phyloP scores from a whole-genome alignment of 306 rosid genomes.

The Pterocarpus santalinus region DNA sequence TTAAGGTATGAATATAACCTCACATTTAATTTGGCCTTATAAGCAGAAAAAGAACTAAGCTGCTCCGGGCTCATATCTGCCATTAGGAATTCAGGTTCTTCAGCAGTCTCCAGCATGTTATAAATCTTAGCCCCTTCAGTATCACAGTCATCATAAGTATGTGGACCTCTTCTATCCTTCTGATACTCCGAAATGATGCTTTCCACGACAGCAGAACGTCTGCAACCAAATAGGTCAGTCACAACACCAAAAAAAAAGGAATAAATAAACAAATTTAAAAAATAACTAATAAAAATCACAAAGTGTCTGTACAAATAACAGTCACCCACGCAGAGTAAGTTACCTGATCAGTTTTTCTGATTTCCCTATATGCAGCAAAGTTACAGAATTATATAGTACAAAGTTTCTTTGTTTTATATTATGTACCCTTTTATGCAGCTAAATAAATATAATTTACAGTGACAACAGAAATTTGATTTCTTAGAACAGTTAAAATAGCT shows the following conservation, averaged over 20 bases:
- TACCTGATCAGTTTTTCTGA: conserved; percentile 18
- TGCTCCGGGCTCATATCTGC: conserved; percentile 94
- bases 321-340: conserved; percentile 8
- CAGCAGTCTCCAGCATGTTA: conserved; percentile 81
- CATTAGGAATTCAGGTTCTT: conserved; percentile 90
- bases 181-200: conserved; percentile 70
- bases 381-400: neutral
- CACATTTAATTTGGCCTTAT: conserved; percentile 80
- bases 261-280: no score
- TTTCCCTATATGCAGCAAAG: conserved; percentile 13
- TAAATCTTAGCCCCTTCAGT: conserved; percentile 89
- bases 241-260: conserved; percentile 12
- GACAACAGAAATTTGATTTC: conserved; percentile 28
- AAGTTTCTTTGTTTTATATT: conserved; percentile 10
- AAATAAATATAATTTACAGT: conserved; percentile 8
- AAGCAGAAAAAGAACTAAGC: conserved; percentile 72
- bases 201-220: conserved; percentile 76
- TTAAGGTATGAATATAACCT: conserved; percentile 44
- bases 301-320: conserved; percentile 27
- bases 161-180: conserved; percentile 57
- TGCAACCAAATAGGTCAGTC: conserved; percentile 50
- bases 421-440: conserved; percentile 19
- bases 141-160: conserved; percentile 57
- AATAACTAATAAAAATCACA: conserved; percentile 6
- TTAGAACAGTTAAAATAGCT: conserved; percentile 18